A percentile compares a stretch with the other conserved stretches of the same genome.
Conservation (phyloP, 345 rosid species). For the Corchorus olitorius region DNA sequence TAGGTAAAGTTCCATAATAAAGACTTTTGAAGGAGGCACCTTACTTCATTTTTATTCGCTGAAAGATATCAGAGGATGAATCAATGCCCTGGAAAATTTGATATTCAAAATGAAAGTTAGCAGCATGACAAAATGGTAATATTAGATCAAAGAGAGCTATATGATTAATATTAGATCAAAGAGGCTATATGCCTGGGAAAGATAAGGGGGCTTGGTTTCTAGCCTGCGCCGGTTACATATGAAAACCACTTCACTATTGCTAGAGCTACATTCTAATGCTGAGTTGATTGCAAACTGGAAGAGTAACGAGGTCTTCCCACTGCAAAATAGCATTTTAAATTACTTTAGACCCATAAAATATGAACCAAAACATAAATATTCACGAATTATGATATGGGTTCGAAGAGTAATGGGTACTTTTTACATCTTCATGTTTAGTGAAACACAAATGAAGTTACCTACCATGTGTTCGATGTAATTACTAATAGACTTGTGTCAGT, state of each 20-base stretch:
- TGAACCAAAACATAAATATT: neutral
- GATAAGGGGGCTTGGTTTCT: conserved; percentile 68
- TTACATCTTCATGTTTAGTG: neutral
- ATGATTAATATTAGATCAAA: neutral
- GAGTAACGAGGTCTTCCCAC: conserved; percentile 86
- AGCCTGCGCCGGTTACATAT: conserved; percentile 65
- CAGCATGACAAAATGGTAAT: neutral
- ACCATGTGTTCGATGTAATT: conserved; percentile 25
- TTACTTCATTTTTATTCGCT: conserved; percentile 81
- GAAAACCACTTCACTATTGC: conserved; percentile 53
- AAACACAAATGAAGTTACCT: neutral
- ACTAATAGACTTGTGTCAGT: neutral
- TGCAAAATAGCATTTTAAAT: conserved; percentile 26
- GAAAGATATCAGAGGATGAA: conserved; percentile 57
- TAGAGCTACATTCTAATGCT: conserved; percentile 30
- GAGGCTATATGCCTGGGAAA: conserved; percentile 50
- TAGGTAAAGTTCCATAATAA: no score
- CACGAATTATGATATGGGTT: neutral
- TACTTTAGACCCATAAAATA: neutral
- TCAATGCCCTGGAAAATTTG: conserved; percentile 53
- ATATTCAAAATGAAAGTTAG: conserved; percentile 1
- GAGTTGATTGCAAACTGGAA: conserved; percentile 76
- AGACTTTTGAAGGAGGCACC: conserved; percentile 10
- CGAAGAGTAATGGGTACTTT: neutral
- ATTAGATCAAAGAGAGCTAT: neutral